These are phyloP conservation scores for Fraxinus sp. DNA, from an alignment of 305 asterid species.

Conservation along the genomic window DNA sequence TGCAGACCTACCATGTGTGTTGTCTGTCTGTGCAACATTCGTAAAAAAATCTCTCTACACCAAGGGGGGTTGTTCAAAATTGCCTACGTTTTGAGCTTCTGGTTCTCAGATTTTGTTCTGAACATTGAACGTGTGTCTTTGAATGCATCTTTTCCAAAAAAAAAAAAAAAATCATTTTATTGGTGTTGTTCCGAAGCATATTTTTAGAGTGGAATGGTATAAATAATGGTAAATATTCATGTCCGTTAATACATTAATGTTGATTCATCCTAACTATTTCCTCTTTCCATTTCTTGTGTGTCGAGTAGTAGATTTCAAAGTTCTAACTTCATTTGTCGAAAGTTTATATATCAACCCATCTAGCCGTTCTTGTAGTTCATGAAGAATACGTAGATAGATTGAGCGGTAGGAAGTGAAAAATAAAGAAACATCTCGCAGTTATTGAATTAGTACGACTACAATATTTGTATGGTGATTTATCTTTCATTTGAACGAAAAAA, in stretches of 20 bases:
- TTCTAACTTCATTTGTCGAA: background rate
- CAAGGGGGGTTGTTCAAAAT: too few relatives aligned
- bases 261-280: background rate
- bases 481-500: background rate
- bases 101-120: background rate
- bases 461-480: background rate
- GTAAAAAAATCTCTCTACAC: too few relatives aligned
- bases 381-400: too few relatives aligned
- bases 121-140: background rate
- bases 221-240: background rate
- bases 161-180: too few relatives aligned
- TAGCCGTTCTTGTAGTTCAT: too few relatives aligned
- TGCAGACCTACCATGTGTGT: too few relatives aligned
- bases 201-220: background rate
- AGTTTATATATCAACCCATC: background rate
- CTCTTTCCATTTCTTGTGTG: background rate
- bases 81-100: background rate
- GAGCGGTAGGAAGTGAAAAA: background rate
- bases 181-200: background rate
- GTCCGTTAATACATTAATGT: background rate
- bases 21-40: too few relatives aligned
- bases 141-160: background rate
- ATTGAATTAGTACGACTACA: background rate
- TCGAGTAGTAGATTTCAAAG: background rate
- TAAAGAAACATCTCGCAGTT: background rate